Conservation (phyloP, 1,284 basidiomycete species). For the Clitocybe nebularis region DNA sequence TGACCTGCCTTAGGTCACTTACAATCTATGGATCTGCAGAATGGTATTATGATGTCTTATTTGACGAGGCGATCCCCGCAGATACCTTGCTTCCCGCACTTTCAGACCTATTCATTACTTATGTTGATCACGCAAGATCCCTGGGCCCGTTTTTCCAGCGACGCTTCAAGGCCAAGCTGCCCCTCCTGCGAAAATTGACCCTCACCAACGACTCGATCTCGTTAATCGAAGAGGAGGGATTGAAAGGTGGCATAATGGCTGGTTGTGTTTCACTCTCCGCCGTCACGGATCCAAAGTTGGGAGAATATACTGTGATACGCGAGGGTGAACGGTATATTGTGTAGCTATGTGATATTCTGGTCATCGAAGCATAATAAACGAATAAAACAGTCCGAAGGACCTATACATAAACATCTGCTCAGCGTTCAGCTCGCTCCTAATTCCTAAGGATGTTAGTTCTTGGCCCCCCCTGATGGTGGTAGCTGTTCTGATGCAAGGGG, state of each 20-base stretch:
- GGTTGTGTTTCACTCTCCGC: not conserved
- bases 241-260: not conserved
- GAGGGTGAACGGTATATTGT: conserved; percentile 1
- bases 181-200: conserved; percentile 3
- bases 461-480: too few species aligned
- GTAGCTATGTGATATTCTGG: too few species aligned
- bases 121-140: not conserved
- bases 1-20: conserved; percentile 3
- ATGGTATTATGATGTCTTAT: not conserved
- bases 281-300: conserved; percentile 5
- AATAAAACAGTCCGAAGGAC: too few species aligned
- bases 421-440: too few species aligned
- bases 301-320: not conserved
- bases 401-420: too few species aligned
- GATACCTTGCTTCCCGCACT: conserved; percentile 3
- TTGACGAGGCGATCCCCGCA: not conserved
- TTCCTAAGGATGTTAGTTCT: too few species aligned
- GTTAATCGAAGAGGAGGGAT: not conserved
- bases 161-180: not conserved
- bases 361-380: too few species aligned
- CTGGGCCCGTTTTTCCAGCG: not conserved
- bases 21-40: conserved; percentile 3
- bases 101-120: conserved; percentile 4
- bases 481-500: too few species aligned
- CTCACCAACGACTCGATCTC: not conserved